Evolutionary conservation across 768 basidiomycete species (phyloP), one percentile per base, ranked within the genome.

Genomic region (Termitomyces sp.): DNA sequence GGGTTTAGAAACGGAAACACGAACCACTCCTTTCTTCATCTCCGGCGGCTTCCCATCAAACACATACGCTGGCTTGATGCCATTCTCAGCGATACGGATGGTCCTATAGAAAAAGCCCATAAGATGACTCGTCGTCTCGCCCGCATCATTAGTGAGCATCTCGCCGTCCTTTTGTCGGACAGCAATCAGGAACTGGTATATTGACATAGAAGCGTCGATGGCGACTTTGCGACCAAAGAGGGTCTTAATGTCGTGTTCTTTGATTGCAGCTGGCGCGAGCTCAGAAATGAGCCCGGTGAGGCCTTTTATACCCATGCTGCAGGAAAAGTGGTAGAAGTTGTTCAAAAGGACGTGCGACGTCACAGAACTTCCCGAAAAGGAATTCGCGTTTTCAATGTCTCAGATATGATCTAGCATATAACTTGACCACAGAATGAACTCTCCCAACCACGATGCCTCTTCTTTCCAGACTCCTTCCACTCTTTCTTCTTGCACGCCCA

Each of bases 41-140:
- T 98, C 95, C 49, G 97, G 97, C 2, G 97, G 97, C 72, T 95
- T 96, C 23, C 97, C 97, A 72, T 99, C 97, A 64, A 99, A 99
- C 36, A 99, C 93, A 72, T 98, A 98, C 36, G 89, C 89, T 0
- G 96, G 95, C 69, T 99, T 99, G 70, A 99, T 94, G 4, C 97
- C 97, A 64, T 98, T 96, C 75, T 99, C 97, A 18, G 95, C 95
- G 71, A 99, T 98, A 26, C 97, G 83, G 60, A 99, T 92, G 0
- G 97, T 99, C 41, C 95, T 83, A 68, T 98, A 98, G 77, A 99
- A 99, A 72, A 98, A 90, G 0, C 97, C 97, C 95, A 98, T 98
- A 12, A 99, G 79, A 74, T 99, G 96, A 75, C 94, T 95, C 2
- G 97, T 99, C 4, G 94, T 97, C 70, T 99, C 97, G 18, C 97